Evolutionary conservation across 2,329 filamentous ascomycete species (phyloP), one percentile per base, ranked within the genome.

Genomic region (Lachnellula cervina): DNA sequence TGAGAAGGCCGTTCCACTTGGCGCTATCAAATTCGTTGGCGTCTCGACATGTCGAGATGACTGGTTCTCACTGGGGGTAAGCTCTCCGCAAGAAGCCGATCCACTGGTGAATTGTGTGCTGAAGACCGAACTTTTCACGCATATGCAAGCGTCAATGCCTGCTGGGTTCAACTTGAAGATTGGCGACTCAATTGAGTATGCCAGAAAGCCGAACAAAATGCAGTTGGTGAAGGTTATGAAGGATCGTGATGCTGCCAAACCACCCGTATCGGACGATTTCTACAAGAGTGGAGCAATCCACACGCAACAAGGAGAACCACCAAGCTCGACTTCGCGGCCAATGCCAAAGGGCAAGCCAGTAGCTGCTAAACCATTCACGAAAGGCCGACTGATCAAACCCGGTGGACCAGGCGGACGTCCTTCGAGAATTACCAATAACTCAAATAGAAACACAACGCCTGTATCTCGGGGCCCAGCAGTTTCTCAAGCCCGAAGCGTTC

Each of bases 121-220:
- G 72, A 99, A 99, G 77, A 99, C 94, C 0, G 94, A 99, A 69
- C 86, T 99, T 73, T 96, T 97, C 69, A 95, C 93, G 0, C 92
- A 97, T 61, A 85, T 99, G 75, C 84, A 87, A 69, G 85, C 83
- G 50, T 84, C 85, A 51, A 88, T 95, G 73, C 86, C 88, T 46
- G 68, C 60, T 8, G 86, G 89, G 9, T 82, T 96, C 69, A 90
- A 86, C 69, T 74, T 99, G 48, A 90, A 89, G 73, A 87, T 97
- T 59, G 83, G 77, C n/a, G 87, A 94, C 28, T 80, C 80, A 57
- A 92, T 99, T 64, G 90, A 96, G 70, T 99, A 96, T 73, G 92
- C 93, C 69, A 99, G 97, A 80, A 99, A 99, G 74, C 94, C 94
- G 1, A 90, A 90, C 54, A 99, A 99, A 76, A 81, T 90, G 71